phyloP scores from a whole-genome alignment of 192 early-diverging fungal species.

The Podila verticillata region DNA sequence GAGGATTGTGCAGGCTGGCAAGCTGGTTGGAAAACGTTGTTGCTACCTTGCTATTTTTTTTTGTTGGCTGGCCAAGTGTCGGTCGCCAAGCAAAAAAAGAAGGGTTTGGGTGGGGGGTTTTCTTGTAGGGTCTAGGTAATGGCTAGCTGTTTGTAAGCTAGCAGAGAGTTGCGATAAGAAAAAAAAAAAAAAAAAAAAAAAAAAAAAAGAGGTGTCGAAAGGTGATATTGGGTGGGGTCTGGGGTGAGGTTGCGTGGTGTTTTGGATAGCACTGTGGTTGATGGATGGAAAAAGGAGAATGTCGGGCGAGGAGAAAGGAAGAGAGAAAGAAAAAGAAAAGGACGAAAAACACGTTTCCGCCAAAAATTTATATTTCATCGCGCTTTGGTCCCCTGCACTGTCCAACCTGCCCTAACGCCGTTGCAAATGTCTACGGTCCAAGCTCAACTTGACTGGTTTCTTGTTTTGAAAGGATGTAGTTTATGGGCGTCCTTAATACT shows the following conservation, averaged over 20 bases:
- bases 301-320: constrained; percentile 18
- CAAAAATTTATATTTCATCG: no score
- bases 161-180: neutral
- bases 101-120: constrained; percentile 2
- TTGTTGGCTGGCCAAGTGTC: constrained; percentile 44
- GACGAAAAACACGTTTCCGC: neutral
- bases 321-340: constrained; percentile 13
- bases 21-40: constrained; percentile 82
- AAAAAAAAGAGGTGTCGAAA: no score
- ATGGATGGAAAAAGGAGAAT: neutral
- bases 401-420: no score
- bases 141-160: constrained; percentile 9
- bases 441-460: no score
- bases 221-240: no score
- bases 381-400: no score
- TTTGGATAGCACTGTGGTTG: no score
- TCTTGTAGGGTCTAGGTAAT: neutral
- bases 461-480: no score
- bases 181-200: no score
- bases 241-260: no score
- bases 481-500: no score
- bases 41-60: constrained; percentile 42
- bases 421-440: no score
- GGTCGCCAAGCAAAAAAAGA: constrained; percentile 43
- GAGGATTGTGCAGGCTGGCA: constrained; percentile 81